Base-by-base conservation (phyloP, 2,329 filamentous ascomycete species). In the Onygenales sp. region DNA sequence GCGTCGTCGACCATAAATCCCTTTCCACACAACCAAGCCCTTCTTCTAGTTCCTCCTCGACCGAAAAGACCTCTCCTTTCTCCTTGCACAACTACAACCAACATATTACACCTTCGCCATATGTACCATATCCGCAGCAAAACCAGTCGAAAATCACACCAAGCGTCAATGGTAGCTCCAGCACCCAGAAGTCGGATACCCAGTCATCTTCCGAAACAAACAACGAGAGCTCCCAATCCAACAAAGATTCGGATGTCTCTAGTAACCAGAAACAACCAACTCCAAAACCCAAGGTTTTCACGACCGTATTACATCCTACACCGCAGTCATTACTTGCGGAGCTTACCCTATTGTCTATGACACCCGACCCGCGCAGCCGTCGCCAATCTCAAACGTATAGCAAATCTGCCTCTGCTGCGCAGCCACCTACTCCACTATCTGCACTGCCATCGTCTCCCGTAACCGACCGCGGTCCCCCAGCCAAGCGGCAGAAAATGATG, bases 61-160 rank as follows among this genome's bases (percentile, higher is more conserved):
- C 81, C 38, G 83, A 78, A 59, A 85, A 84, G 52, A 80, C 80
- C 41, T 73, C 78, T 3, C 83, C 85, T 9, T 92, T 88, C 58
- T 96, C 91, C 0, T 85, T 98, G 44, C 91, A 98, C 69, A 95
- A 95, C 67, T 88, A 91, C 67, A 95, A 90, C 64, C 84, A 84
- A 56, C 93, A 89, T 63, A 78, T 97, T 47, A 96, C 91, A 0
- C 93, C 92, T 0, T 97, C 93, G 0, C 83, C 91, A 0, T 90
- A 86, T 66, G 87, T 82, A 0, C 84, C 89, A 0, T 95, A 85
- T 65, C 89, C 85, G 13, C 71, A 69, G 48, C 69, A 70, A 48
- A 71, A 65, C 53, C 68, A 70, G 50, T 61, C 68, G 35, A 43
- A 80, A 78, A 57, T 76, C 78, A 62, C 73, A 65, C 48, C 63